These are phyloP conservation scores for Ophiostoma populinum DNA, from an alignment of 2,329 filamentous ascomycete species.

Conservation along the genomic window DNA sequence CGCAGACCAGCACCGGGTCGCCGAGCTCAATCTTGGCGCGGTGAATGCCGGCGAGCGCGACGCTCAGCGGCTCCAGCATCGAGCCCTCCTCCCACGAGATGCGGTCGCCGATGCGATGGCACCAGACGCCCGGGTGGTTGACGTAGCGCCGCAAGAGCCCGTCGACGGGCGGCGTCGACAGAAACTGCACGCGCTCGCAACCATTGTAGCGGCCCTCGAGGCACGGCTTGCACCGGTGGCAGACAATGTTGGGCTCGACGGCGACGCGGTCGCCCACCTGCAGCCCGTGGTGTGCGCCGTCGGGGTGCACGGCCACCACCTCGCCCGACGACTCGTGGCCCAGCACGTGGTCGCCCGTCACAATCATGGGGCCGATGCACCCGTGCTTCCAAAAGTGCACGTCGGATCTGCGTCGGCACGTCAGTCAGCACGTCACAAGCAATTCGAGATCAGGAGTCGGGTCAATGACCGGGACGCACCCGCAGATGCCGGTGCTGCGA, in stretches of 20 bases:
- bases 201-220: conserved; percentile 90
- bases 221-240: conserved; percentile 78
- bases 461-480: conserved; percentile 31
- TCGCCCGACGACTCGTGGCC: conserved; percentile 87
- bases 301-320: conserved; percentile 56
- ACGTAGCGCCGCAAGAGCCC: conserved; percentile 83
- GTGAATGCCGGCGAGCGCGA: conserved; percentile 77
- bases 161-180: conserved; percentile 77
- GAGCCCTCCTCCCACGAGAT: conserved; percentile 88
- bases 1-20: conserved; percentile 76
- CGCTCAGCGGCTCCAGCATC: conserved; percentile 75
- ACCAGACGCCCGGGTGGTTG: conserved; percentile 88
- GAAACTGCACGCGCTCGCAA: conserved; percentile 70
- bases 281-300: conserved; percentile 35
- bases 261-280: conserved; percentile 81
- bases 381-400: conserved; percentile 96
- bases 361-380: conserved; percentile 91
- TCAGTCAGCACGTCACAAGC: neutral
- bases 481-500: conserved; percentile 92
- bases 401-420: conserved; percentile 53
- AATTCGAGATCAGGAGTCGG: neutral
- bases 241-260: conserved; percentile 87
- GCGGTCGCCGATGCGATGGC: conserved; percentile 72
- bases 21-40: conserved; percentile 65
- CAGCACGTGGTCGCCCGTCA: conserved; percentile 73